A percentile compares a stretch with the other conserved stretches of the same genome.
Conservation (phyloP, 2,329 filamentous ascomycete genomes). For the Pseudogymnoascus sp. region DNA sequence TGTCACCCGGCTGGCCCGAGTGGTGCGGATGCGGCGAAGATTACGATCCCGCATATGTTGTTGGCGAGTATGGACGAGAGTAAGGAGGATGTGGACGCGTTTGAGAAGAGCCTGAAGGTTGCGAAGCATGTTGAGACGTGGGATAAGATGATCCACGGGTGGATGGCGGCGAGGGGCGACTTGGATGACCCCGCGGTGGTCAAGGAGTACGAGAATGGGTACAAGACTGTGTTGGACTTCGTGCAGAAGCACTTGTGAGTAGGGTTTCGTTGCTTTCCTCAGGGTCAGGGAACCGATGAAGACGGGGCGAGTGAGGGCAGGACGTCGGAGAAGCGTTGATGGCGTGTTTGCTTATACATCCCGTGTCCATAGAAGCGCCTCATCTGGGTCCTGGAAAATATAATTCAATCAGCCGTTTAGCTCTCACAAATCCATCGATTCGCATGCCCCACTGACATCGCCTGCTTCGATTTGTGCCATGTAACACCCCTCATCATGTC, state of each 20-base stretch:
- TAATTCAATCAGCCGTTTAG: not conserved
- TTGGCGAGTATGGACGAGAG: slow-evolving; percentile 44
- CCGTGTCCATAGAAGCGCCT: not conserved
- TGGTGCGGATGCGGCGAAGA: slow-evolving; percentile 34
- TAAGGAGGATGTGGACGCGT: slow-evolving; percentile 35
- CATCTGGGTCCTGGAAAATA: not conserved
- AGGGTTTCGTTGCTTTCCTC: slow-evolving; percentile 10
- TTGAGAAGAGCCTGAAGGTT: slow-evolving; percentile 35
- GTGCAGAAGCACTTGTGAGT: slow-evolving; percentile 34
- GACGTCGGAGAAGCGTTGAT: not conserved
- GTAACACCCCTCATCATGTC: not conserved
- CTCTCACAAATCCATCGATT: not conserved
- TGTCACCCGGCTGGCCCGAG: slow-evolving; percentile 20
- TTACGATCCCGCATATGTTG: slow-evolving; percentile 40
- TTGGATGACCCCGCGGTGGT: slow-evolving; percentile 37
- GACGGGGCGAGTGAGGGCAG: not conserved
- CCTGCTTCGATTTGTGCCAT: not conserved
- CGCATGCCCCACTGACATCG: not conserved
- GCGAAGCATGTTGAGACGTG: slow-evolving; percentile 42
- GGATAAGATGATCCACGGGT: slow-evolving; percentile 45
- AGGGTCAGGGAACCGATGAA: not conserved
- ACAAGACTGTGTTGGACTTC: slow-evolving; percentile 37
- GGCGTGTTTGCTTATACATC: not conserved
- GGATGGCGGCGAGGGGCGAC: slow-evolving; percentile 47
- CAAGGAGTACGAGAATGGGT: slow-evolving; percentile 42